phyloP scores from a whole-genome alignment of 176 grass and related monocot species.

The Paspalum notatum region DNA sequence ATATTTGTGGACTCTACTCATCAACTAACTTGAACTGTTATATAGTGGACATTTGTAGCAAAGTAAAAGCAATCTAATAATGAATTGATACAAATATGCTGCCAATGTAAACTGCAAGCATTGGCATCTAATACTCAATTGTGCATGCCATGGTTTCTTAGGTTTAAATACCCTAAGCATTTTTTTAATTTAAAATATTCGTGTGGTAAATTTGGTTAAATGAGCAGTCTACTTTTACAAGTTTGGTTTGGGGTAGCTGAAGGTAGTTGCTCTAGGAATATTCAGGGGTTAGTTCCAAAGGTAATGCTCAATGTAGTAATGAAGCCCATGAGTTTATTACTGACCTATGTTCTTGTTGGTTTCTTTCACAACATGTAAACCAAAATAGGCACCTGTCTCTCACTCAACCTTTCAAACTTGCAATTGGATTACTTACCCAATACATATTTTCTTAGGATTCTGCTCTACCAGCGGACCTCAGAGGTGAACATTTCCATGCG shows the following conservation, averaged over 20 bases:
- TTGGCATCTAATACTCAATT: neutral
- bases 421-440: slow-evolving; percentile 19
- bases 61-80: neutral
- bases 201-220: neutral
- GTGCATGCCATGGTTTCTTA: neutral
- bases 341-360: neutral
- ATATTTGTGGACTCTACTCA: neutral
- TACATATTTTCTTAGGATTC: slow-evolving; percentile 65
- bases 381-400: neutral
- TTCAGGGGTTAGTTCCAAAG: neutral
- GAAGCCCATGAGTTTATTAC: neutral
- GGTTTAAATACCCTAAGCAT: neutral
- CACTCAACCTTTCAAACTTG: neutral
- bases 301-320: neutral
- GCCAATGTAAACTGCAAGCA: neutral
- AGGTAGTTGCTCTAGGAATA: neutral
- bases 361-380: slow-evolving; percentile 7
- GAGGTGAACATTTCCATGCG: slow-evolving; percentile 84
- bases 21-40: neutral
- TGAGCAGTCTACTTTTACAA: neutral
- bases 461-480: slow-evolving; percentile 68
- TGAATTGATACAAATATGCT: neutral
- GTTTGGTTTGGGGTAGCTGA: neutral
- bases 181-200: neutral
- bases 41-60: neutral